Base-by-base conservation (phyloP, 2,329 filamentous ascomycete species). In the Alternaria novae-zelandiae region DNA sequence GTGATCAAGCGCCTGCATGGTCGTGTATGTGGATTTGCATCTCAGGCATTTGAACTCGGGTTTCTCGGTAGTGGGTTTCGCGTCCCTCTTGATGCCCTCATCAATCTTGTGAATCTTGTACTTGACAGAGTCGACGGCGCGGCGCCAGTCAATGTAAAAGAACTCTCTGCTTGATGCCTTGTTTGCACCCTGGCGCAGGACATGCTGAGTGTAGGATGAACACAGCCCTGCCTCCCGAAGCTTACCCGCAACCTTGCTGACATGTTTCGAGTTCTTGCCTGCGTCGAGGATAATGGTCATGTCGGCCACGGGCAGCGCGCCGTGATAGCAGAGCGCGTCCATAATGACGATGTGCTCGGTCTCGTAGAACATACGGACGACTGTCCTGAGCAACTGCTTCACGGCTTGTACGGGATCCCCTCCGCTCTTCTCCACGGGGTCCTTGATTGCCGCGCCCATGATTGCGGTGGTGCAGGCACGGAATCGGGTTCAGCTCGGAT, bases 101-200 rank as follows among this genome's bases (percentile, higher is more conserved):
- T 94, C 94, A 71, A 98, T 89, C 60, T 90, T 91, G 77, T 95
- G 94, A 55, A 97, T 89, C 66, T 93, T 91, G 87, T 92, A 99
- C 80, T 99, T 99, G 82, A 97, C 96, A 53, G 93, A 93, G 81
- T 99, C 96, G 75, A 99, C 93, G 36, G 95, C 93, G 61, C 93
- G 91, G 63, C 96, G 93, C 75, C 96, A 96, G 78, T 97, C 94
- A 78, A 99, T 95, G 81, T 93, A 99, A 83, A 97, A 99, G 86
- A 97, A 99, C 66, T 95, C 97, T 73, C 93, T 89, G 77, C 91
- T 94, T 70, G 91, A 90, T 6, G 93, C 91, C 56, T 94, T 90
- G 61, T 91, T 90, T 63, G 94, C 92, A 55, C 92, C 93, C 75
- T 94, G 91, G 69, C 90, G 90, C 59, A 91, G 83, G 78, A 97